Evolutionary conservation across 163 green algal genomes (phyloP).

Genomic region (Scenedesmus sp.): DNA sequence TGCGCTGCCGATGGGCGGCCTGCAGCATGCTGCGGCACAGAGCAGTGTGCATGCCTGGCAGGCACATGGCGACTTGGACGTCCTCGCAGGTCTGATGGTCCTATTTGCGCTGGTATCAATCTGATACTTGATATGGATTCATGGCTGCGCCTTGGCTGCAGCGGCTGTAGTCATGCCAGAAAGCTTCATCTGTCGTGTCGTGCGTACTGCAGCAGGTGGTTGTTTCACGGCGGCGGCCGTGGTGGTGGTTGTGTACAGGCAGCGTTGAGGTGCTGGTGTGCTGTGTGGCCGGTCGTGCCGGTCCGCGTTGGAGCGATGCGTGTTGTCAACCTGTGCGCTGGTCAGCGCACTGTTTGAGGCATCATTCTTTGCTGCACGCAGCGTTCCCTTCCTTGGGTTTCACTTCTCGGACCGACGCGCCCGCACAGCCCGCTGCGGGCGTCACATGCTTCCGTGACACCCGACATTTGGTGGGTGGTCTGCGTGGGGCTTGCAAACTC

Average conservation of each 20-base stretch:
- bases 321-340: neutral
- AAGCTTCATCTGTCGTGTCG: neutral
- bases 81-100: too few relatives aligned
- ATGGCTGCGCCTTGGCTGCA: too few relatives aligned
- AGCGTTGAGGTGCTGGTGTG: neutral
- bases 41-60: too few relatives aligned
- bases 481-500: neutral
- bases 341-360: neutral
- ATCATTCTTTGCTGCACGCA: neutral
- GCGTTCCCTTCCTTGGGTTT: neutral
- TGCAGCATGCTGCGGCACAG: too few relatives aligned
- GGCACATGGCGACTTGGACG: too few relatives aligned
- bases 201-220: neutral
- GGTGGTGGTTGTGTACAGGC: neutral
- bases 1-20: too few relatives aligned
- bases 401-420: neutral
- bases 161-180: too few relatives aligned
- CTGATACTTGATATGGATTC: too few relatives aligned
- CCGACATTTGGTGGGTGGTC: too few relatives aligned
- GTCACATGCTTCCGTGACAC: too few relatives aligned
- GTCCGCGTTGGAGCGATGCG: neutral
- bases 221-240: neutral
- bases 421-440: too few relatives aligned
- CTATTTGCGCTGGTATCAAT: too few relatives aligned
- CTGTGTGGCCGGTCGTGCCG: neutral